phyloP scores from a whole-genome alignment of 768 basidiomycete species.

The Pulveroboletus frians region DNA sequence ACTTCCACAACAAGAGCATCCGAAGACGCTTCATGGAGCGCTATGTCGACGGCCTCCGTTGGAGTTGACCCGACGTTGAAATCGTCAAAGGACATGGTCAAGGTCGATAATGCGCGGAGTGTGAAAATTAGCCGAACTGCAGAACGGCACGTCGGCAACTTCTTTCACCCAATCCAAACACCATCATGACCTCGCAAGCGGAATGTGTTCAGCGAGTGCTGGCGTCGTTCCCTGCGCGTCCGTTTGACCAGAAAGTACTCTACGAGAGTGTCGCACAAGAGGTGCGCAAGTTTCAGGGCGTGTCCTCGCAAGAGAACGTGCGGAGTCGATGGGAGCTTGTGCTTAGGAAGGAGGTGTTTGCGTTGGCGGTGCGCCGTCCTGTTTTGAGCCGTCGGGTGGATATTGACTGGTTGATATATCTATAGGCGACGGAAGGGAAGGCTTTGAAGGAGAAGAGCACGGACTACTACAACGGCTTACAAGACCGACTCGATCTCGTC shows the following conservation, averaged over 20 bases:
- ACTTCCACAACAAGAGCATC: slow-evolving; percentile 27
- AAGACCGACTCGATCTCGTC: slow-evolving; percentile 63
- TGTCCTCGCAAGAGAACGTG: slow-evolving; percentile 50
- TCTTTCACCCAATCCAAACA: neutral
- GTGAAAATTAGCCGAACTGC: neutral
- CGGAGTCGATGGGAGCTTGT: slow-evolving; percentile 74
- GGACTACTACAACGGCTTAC: slow-evolving; percentile 58
- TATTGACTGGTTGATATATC: neutral
- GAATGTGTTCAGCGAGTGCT: slow-evolving; percentile 49
- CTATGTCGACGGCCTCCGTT: slow-evolving; percentile 17
- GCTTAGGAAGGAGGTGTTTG: slow-evolving; percentile 66
- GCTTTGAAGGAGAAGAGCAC: slow-evolving; percentile 50
- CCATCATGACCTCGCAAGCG: slow-evolving; percentile 47
- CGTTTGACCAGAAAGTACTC: slow-evolving; percentile 44
- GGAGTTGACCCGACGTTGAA: slow-evolving; percentile 8
- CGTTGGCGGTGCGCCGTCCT: slow-evolving; percentile 54
- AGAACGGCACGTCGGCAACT: slow-evolving; percentile 25
- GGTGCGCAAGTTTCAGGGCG: slow-evolving; percentile 38
- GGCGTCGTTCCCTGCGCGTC: slow-evolving; percentile 45
- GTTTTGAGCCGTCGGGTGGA: neutral
- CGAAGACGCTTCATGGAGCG: slow-evolving; percentile 36
- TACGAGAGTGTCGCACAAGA: slow-evolving; percentile 45
- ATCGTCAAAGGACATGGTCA: slow-evolving; percentile 27
- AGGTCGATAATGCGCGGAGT: slow-evolving; percentile 20
- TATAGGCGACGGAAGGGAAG: slow-evolving; percentile 61